A percentile compares a stretch with the other conserved stretches of the same genome.
phyloP scores from a whole-genome alignment of 192 early-diverging fungal species.

The Coemansia javaensis region DNA sequence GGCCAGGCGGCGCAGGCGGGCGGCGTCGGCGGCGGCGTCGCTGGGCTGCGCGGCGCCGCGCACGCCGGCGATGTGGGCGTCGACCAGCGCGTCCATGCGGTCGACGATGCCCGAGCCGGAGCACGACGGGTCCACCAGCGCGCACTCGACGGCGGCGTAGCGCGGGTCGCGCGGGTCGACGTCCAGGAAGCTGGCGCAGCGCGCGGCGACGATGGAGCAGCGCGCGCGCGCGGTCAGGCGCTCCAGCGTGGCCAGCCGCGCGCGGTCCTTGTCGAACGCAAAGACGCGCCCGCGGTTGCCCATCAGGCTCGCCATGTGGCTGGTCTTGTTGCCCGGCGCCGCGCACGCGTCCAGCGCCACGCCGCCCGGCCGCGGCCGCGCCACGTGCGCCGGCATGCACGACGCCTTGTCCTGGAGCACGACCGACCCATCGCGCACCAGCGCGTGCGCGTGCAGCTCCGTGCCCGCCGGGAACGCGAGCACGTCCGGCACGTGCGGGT shows the following conservation, averaged over 20 bases:
- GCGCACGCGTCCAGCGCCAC: slow-evolving; percentile 90
- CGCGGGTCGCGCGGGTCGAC: slow-evolving; percentile 62
- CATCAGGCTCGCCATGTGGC: slow-evolving; percentile 87
- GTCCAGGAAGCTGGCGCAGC: slow-evolving; percentile 68
- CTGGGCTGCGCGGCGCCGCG: slow-evolving; percentile 1
- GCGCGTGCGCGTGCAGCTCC: slow-evolving; percentile 81
- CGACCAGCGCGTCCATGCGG: slow-evolving; percentile 79
- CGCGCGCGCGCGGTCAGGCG: slow-evolving; percentile 71
- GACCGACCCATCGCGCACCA: slow-evolving; percentile 69
- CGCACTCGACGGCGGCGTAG: slow-evolving; percentile 74
- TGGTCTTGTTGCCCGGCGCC: slow-evolving; percentile 97
- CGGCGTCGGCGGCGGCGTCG: background rate
- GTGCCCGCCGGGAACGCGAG: slow-evolving; percentile 80
- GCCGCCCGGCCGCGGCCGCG: slow-evolving; percentile 54
- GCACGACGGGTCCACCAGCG: slow-evolving; percentile 93
- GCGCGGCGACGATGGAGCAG: slow-evolving; percentile 59
- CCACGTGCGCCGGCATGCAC: slow-evolving; percentile 87
- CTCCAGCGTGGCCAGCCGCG: slow-evolving; percentile 68
- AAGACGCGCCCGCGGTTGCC: slow-evolving; percentile 78
- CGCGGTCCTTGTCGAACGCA: slow-evolving; percentile 85
- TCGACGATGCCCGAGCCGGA: slow-evolving; percentile 93
- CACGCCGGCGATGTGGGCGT: slow-evolving; percentile 43
- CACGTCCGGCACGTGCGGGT: slow-evolving; percentile 76
- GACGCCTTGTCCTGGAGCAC: slow-evolving; percentile 95
- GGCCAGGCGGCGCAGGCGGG: slow-evolving; percentile 67